Evolutionary conservation across 805 yeast species (phyloP).

Genomic region (Zygoascus tannicola): DNA sequence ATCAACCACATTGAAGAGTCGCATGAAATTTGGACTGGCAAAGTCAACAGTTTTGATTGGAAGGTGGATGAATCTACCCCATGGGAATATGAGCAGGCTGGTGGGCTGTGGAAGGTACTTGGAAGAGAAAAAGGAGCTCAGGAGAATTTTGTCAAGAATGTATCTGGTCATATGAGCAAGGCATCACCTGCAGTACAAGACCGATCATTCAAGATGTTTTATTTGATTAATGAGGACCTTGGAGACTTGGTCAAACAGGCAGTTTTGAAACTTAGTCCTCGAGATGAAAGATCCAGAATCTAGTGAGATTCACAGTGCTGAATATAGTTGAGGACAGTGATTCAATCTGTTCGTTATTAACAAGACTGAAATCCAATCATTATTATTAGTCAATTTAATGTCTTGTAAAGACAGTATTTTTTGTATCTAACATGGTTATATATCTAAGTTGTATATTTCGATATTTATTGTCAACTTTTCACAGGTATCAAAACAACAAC

Average conservation of each 20-base stretch:
- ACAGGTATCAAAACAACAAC: too few relatives aligned
- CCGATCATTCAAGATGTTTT: conserved; percentile 65
- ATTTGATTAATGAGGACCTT: conserved; percentile 60
- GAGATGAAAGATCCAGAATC: conserved; percentile 22
- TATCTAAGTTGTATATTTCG: too few relatives aligned
- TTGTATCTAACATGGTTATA: too few relatives aligned
- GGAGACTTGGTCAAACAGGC: conserved; percentile 61
- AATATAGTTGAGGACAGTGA: background rate
- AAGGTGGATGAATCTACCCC: conserved; percentile 42
- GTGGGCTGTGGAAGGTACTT: conserved; percentile 67
- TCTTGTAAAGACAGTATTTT: too few relatives aligned
- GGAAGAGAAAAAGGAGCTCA: conserved; percentile 75
- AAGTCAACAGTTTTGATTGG: conserved; percentile 85
- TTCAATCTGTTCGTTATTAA: background rate
- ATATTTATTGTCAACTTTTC: too few relatives aligned
- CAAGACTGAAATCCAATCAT: background rate
- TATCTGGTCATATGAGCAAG: conserved; percentile 57
- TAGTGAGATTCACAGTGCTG: background rate
- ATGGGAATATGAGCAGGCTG: conserved; percentile 70
- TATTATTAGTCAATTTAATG: too few relatives aligned
- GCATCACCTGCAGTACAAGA: conserved; percentile 76
- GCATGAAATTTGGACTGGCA: conserved; percentile 74
- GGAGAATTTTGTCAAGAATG: conserved; percentile 70
- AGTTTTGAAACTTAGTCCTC: conserved; percentile 42
- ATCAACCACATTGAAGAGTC: conserved; percentile 30